These are phyloP conservation scores for Kalmusia sp. DNA, from an alignment of 2,329 filamentous ascomycete species.

Conservation along the genomic window DNA sequence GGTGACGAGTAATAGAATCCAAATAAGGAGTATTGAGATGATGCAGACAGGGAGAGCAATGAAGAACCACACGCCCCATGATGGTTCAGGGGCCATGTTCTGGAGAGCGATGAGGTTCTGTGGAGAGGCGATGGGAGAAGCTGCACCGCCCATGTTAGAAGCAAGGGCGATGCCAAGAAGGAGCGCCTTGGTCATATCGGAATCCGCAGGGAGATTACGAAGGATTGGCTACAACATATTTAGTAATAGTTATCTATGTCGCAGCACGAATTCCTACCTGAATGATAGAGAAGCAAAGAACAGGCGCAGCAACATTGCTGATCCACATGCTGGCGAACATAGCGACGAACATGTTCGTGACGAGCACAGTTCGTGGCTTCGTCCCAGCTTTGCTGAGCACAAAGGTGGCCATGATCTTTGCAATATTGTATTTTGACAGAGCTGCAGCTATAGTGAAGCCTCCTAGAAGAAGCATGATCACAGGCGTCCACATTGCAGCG, in stretches of 20 bases:
- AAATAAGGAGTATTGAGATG: constrained; percentile 86
- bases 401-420: constrained; percentile 95
- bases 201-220: constrained; percentile 88
- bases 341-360: constrained; percentile 99
- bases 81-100: constrained; percentile 91
- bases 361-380: constrained; percentile 81
- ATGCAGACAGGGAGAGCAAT: constrained; percentile 91
- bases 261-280: constrained; percentile 65
- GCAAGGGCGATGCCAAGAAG: constrained; percentile 94
- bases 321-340: constrained; percentile 99
- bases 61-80: constrained; percentile 98
- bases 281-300: constrained; percentile 97
- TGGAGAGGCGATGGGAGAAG: constrained; percentile 94
- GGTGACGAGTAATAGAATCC: constrained; percentile 81
- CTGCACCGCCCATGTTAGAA: constrained; percentile 94
- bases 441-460: constrained; percentile 96
- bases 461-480: constrained; percentile 96
- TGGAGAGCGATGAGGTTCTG: constrained; percentile 97
- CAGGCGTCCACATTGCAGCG: constrained; percentile 97
- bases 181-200: constrained; percentile 91
- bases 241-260: neutral
- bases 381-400: constrained; percentile 96
- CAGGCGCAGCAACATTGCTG: constrained; percentile 95
- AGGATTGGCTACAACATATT: constrained; percentile 82
- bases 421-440: constrained; percentile 95